Conservation (phyloP, 257 asterid genomes). For the Nicotiana attenuata region DNA sequence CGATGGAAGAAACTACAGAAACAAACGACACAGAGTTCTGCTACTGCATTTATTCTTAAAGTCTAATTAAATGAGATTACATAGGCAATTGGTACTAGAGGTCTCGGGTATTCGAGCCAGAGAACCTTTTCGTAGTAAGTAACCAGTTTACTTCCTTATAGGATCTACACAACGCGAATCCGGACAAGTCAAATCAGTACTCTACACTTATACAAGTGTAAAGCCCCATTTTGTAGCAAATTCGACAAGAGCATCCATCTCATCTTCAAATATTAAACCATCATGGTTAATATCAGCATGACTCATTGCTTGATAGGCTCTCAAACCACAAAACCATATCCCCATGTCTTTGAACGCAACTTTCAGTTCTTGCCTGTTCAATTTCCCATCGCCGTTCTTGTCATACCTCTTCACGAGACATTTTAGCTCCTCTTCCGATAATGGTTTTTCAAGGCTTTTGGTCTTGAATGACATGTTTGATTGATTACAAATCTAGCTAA, state of each 20-base stretch:
- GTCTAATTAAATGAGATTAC: not conserved
- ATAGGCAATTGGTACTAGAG: not conserved
- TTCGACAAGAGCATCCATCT: not conserved
- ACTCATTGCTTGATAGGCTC: slow-evolving; percentile 1
- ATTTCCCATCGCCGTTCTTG: slow-evolving; percentile 7
- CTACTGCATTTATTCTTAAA: not conserved
- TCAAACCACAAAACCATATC: slow-evolving; percentile 1
- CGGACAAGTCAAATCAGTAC: not conserved
- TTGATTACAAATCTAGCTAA: not conserved
- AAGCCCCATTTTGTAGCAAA: not conserved
- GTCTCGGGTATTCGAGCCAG: not conserved
- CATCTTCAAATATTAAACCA: slow-evolving; percentile 13
- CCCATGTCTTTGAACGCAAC: slow-evolving; percentile 15
- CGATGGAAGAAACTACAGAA: too few species aligned
- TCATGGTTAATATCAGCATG: slow-evolving; percentile 11
- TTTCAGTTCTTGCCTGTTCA: slow-evolving; percentile 12
- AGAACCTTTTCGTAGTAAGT: not conserved
- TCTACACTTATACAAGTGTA: not conserved
- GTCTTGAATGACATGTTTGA: not conserved
- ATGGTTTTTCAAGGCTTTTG: not conserved
- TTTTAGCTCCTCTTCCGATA: not conserved
- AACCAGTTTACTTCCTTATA: not conserved
- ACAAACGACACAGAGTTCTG: not conserved
- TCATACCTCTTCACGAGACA: slow-evolving; percentile 3
- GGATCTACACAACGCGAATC: not conserved